Evolutionary conservation across 2,329 filamentous ascomycete species (phyloP).

Genomic region (Ascochyta viciae-villosae): DNA sequence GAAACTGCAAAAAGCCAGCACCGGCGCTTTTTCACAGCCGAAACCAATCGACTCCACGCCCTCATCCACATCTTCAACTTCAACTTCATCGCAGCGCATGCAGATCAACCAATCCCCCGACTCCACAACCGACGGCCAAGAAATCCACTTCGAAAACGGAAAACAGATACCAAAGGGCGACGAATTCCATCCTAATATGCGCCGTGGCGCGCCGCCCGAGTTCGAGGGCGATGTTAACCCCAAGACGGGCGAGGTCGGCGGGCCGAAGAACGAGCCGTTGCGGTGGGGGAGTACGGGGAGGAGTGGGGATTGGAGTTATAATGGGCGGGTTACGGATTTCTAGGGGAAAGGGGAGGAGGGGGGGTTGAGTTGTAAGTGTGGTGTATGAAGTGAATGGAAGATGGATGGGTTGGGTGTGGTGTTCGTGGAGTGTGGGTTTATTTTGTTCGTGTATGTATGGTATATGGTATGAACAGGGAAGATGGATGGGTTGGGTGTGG

Average conservation of each 20-base stretch:
- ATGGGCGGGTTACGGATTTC: conserved; percentile 94
- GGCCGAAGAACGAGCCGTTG: conserved; percentile 95
- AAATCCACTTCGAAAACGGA: conserved; percentile 13
- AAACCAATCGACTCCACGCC: conserved; percentile 44
- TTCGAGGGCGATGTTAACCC: conserved; percentile 94
- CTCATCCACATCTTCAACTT: conserved; percentile 19
- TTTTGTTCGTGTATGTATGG: too few relatives aligned
- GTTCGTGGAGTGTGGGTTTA: too few relatives aligned
- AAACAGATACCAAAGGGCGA: conserved; percentile 63
- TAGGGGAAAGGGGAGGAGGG: conserved; percentile 14
- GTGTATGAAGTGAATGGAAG: too few relatives aligned
- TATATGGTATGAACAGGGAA: too few relatives aligned
- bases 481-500: too few relatives aligned
- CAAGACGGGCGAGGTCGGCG: conserved; percentile 92
- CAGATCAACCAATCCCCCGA: conserved; percentile 47
- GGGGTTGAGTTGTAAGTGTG: too few relatives aligned
- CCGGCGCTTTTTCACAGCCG: conserved; percentile 76
- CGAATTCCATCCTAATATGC: conserved; percentile 73
- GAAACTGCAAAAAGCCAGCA: conserved; percentile 78
- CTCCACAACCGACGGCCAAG: not conserved
- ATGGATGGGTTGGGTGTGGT: too few relatives aligned
- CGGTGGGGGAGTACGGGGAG: conserved; percentile 71
- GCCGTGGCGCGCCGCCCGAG: conserved; percentile 82
- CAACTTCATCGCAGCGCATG: conserved; percentile 35
- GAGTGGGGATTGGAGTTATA: conserved; percentile 85